Conservation (phyloP, 2,329 filamentous ascomycete genomes). For the Fusarium armeniacum region DNA sequence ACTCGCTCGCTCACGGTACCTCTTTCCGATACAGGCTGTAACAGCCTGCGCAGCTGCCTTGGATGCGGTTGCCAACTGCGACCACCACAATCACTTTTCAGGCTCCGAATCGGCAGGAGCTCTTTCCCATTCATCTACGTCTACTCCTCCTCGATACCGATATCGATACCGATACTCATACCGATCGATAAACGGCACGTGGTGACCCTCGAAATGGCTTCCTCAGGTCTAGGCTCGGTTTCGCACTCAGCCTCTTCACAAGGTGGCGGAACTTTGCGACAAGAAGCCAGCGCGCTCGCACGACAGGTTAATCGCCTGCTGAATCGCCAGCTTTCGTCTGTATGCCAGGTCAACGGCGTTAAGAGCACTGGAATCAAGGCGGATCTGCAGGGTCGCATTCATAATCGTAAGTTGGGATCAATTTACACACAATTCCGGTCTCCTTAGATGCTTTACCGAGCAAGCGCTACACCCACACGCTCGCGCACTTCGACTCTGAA, state of each 20-base stretch:
- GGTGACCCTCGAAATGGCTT: conserved; percentile 45
- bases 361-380: conserved; percentile 88
- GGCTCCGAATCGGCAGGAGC: conserved; percentile 31
- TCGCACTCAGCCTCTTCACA: conserved; percentile 38
- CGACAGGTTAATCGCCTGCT: conserved; percentile 63
- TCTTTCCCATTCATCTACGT: conserved; percentile 19
- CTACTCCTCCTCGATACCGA: background rate
- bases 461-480: background rate
- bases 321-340: conserved; percentile 77
- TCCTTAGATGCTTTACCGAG: conserved; percentile 3
- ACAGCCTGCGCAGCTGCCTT: conserved; percentile 47
- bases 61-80: conserved; percentile 47
- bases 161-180: conserved; percentile 9
- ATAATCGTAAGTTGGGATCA: conserved; percentile 74
- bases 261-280: conserved; percentile 51
- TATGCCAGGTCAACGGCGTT: conserved; percentile 81
- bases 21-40: conserved; percentile 39
- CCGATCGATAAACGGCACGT: conserved; percentile 25
- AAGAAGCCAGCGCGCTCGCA: conserved; percentile 62
- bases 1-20: conserved; percentile 12
- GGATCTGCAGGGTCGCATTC: conserved; percentile 82
- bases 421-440: background rate
- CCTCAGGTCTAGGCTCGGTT: conserved; percentile 44
- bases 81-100: conserved; percentile 33
- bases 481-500: background rate